A percentile compares a stretch with the other conserved stretches of the same genome.
Evolutionary conservation across 2,329 filamentous ascomycete species (phyloP).

Genomic region (Sclerotinia trifoliorum): DNA sequence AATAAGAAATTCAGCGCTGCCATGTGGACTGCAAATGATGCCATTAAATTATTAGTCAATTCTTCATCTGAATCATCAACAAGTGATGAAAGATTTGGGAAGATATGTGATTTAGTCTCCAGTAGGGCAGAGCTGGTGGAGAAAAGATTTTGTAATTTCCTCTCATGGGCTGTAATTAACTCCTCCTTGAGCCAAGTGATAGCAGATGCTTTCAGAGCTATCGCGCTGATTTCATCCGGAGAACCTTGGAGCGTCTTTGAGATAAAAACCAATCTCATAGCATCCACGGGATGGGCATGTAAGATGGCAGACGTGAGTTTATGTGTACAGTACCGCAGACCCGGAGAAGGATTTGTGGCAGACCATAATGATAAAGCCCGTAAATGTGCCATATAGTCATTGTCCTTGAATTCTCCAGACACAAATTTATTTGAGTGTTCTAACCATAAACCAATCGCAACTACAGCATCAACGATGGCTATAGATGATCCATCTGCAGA

Average conservation of each 20-base stretch:
- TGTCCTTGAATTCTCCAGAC: constrained; percentile 39
- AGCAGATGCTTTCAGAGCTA: constrained; percentile 60
- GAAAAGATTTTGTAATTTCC: constrained; percentile 46
- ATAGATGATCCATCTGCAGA: constrained; percentile 50
- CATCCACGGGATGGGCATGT: constrained; percentile 59
- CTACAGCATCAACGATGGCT: constrained; percentile 54
- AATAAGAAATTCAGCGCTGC: constrained; percentile 61
- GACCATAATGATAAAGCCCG: constrained; percentile 46
- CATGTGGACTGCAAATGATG: constrained; percentile 54
- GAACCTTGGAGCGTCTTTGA: constrained; percentile 66
- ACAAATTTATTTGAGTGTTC: constrained; percentile 50
- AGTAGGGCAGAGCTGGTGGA: constrained; percentile 55
- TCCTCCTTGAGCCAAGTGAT: constrained; percentile 65
- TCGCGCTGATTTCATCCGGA: constrained; percentile 46
- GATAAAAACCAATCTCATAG: constrained; percentile 59
- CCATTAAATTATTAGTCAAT: constrained; percentile 52
- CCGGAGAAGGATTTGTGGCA: constrained; percentile 42
- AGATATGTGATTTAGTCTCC: constrained; percentile 59
- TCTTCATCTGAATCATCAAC: constrained; percentile 45
- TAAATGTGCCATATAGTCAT: constrained; percentile 58
- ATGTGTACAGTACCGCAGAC: constrained; percentile 41
- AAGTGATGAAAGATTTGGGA: constrained; percentile 55
- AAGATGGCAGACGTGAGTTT: constrained; percentile 41
- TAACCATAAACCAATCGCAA: constrained; percentile 60
- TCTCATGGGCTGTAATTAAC: constrained; percentile 45